phyloP scores from a whole-genome alignment of 257 asterid species.

The Linaria vulgaris region DNA sequence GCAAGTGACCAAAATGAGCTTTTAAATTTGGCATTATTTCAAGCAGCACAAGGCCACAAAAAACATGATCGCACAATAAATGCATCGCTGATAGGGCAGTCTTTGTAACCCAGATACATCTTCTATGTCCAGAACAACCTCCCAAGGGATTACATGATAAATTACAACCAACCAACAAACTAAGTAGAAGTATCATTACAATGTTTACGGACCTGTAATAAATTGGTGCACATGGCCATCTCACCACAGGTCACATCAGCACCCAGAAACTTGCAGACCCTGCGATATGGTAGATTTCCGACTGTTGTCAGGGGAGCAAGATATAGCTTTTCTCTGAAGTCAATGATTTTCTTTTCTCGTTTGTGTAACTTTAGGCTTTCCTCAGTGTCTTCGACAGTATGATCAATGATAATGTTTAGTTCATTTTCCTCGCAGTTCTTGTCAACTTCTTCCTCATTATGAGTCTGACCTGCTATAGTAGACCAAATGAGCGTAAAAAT shows the following conservation, averaged over 20 bases:
- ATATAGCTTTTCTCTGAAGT: slow-evolving; percentile 82
- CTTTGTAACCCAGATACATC: background rate
- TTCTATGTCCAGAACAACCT: slow-evolving; percentile 19
- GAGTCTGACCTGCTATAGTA: slow-evolving; percentile 39
- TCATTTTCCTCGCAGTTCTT: slow-evolving; percentile 31
- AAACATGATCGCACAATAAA: slow-evolving; percentile 2
- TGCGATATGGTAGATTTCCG: slow-evolving; percentile 87
- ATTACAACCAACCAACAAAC: background rate
- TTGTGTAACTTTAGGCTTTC: slow-evolving; percentile 73
- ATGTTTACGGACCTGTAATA: slow-evolving; percentile 65
- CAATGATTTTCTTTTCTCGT: slow-evolving; percentile 86
- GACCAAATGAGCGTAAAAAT: slow-evolving; percentile 14
- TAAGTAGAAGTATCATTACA: slow-evolving; percentile 14
- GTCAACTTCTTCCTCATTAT: slow-evolving; percentile 29
- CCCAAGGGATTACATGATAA: slow-evolving; percentile 4
- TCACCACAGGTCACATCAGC: slow-evolving; percentile 99
- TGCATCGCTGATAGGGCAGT: background rate
- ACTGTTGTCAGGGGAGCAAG: slow-evolving; percentile 97
- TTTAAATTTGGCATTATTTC: background rate
- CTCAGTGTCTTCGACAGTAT: slow-evolving; percentile 50
- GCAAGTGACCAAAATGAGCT: slow-evolving; percentile 15
- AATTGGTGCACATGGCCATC: slow-evolving; percentile 99
- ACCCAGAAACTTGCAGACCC: slow-evolving; percentile 91
- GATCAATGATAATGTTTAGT: slow-evolving; percentile 26
- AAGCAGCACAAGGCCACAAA: background rate